A percentile compares a stretch with the other conserved stretches of the same genome.
Conservation (phyloP, 495 filamentous ascomycete species). For the Lindgomyces ingoldianus region DNA sequence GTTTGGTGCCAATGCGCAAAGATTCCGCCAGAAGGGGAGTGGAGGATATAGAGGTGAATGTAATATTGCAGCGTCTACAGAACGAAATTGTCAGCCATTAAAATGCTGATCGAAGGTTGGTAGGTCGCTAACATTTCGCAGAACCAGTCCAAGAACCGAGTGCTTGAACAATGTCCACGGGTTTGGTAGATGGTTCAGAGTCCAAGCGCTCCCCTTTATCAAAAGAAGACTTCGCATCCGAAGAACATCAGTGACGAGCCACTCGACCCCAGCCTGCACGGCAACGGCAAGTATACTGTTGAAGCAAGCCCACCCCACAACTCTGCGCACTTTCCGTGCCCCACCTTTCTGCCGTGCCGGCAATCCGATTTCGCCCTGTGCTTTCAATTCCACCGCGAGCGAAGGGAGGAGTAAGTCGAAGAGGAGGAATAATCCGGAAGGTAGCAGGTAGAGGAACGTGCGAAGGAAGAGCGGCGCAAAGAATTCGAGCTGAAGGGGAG, state of each 20-base stretch:
- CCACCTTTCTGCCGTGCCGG: conserved; percentile 47
- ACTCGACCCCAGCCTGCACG: conserved; percentile 50
- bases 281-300: conserved; percentile 63
- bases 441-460: conserved; percentile 70
- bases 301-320: conserved; percentile 58
- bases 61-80: conserved; percentile 59
- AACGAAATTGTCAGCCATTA: background rate
- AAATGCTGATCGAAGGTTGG: background rate
- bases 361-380: conserved; percentile 63
- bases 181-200: conserved; percentile 54
- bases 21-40: conserved; percentile 47
- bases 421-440: conserved; percentile 69
- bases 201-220: conserved; percentile 48
- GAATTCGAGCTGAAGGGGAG: conserved; percentile 74
- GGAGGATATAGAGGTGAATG: conserved; percentile 71
- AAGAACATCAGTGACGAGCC: conserved; percentile 54
- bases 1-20: conserved; percentile 54
- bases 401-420: conserved; percentile 72
- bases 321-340: conserved; percentile 37
- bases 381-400: conserved; percentile 66
- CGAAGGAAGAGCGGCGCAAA: conserved; percentile 67
- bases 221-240: conserved; percentile 57
- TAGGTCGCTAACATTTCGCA: conserved; percentile 55
- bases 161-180: conserved; percentile 63
- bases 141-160: conserved; percentile 52